Conservation (phyloP, 73 alveolate genomes). For the Paramecium primaurelia region DNA sequence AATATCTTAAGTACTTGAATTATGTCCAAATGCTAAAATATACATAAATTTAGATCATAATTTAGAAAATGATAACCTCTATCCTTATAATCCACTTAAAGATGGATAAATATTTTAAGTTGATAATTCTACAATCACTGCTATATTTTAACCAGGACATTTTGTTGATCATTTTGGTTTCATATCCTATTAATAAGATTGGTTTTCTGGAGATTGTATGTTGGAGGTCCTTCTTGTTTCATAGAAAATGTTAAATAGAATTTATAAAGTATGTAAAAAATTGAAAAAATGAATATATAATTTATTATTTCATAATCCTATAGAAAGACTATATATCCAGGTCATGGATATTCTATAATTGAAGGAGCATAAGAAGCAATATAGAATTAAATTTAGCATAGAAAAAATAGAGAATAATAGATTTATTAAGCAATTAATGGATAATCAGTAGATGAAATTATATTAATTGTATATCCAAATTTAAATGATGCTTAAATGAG, state of each 20-base stretch:
- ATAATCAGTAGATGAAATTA: background rate
- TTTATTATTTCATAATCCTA: background rate
- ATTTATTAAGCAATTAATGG: background rate
- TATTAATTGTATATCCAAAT: background rate
- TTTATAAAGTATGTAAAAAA: background rate
- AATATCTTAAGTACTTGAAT: constrained; percentile 26
- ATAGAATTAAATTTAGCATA: background rate
- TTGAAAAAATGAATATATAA: background rate
- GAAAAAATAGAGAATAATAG: background rate
- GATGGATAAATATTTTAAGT: background rate
- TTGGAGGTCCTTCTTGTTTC: constrained; percentile 55
- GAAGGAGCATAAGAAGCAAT: background rate
- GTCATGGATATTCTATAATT: background rate
- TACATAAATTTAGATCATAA: constrained; percentile 25
- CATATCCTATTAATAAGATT: constrained; percentile 17
- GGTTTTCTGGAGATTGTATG: constrained; percentile 62
- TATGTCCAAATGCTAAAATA: constrained; percentile 32
- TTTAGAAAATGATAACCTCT: constrained; percentile 14
- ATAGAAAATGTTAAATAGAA: background rate
- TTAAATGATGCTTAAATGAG: background rate
- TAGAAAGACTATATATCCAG: background rate
- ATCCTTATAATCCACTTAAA: background rate
- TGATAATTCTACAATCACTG: background rate
- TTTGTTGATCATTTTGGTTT: constrained; percentile 56
- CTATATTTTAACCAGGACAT: background rate